These are phyloP conservation scores for Rosa lucieae DNA, from an alignment of 306 rosid species.

Conservation along the genomic window DNA sequence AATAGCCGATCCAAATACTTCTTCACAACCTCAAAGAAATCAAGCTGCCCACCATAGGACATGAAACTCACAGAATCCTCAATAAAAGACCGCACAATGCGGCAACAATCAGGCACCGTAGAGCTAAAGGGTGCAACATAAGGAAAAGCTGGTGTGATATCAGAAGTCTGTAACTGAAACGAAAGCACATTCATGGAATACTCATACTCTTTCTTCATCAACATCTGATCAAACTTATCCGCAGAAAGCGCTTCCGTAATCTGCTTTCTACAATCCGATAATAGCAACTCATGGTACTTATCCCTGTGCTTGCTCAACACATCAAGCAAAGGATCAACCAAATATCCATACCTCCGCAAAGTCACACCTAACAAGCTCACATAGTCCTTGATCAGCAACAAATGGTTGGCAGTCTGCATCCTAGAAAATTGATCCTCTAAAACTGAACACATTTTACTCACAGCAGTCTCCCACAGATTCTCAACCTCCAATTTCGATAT, in stretches of 20 bases:
- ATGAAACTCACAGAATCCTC: slow-evolving; percentile 99
- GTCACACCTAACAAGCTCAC: slow-evolving; percentile 94
- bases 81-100: slow-evolving; percentile 88
- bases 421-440: slow-evolving; percentile 98
- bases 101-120: slow-evolving; percentile 96
- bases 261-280: slow-evolving; percentile 93
- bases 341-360: slow-evolving; percentile 84
- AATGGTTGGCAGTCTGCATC: slow-evolving; percentile 98
- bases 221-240: slow-evolving; percentile 95
- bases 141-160: slow-evolving; percentile 88
- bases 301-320: slow-evolving; percentile 98
- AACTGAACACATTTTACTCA: slow-evolving; percentile 96
- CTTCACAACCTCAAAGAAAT: slow-evolving; percentile 90
- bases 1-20: slow-evolving; percentile 82
- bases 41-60: slow-evolving; percentile 97
- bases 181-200: slow-evolving; percentile 98
- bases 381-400: slow-evolving; percentile 88
- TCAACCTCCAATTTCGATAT: slow-evolving; percentile 94
- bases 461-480: slow-evolving; percentile 96
- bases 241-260: slow-evolving; percentile 77
- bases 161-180: slow-evolving; percentile 86
- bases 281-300: slow-evolving; percentile 88
- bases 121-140: slow-evolving; percentile 87
- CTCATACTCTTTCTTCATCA: slow-evolving; percentile 98
- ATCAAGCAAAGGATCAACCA: slow-evolving; percentile 89